Conservation (phyloP, 2,329 filamentous ascomycete genomes). For the Mycogone perniciosa region DNA sequence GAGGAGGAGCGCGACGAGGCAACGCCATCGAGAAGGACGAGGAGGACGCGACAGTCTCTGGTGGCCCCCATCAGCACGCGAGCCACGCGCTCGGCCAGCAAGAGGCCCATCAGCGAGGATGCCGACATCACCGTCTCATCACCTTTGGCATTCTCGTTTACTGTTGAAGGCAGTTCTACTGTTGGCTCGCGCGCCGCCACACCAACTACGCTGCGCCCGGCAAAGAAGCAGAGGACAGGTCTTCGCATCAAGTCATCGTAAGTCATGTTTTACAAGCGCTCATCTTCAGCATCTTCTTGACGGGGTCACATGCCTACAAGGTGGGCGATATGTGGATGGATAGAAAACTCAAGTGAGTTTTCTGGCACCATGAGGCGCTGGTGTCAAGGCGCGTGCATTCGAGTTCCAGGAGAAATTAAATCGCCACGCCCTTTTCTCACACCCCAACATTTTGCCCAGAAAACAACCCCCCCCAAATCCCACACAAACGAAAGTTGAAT, state of each 20-base stretch:
- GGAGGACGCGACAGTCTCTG: constrained; percentile 31
- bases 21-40: constrained; percentile 29
- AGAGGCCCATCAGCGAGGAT: constrained; percentile 49
- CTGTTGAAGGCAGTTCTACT: constrained; percentile 37
- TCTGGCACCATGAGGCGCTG: neutral
- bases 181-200: constrained; percentile 55
- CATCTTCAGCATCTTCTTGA: neutral
- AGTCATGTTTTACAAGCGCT: constrained; percentile 33
- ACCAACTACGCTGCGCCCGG: constrained; percentile 47
- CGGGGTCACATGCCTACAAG: neutral
- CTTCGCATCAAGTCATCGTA: constrained; percentile 64
- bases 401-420: neutral
- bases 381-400: neutral
- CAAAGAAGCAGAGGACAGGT: constrained; percentile 55
- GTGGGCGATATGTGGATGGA: neutral
- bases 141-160: constrained; percentile 44
- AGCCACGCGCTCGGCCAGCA: constrained; percentile 44
- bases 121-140: constrained; percentile 44
- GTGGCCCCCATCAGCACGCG: constrained; percentile 31
- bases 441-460: neutral
- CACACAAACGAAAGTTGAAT: neutral
- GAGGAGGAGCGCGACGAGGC: constrained; percentile 22
- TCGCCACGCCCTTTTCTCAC: neutral
- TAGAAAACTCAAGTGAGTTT: neutral
- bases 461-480: too few relatives aligned